Percentiles rank a stretch among this genome's conserved stretches.
phyloP scores from a whole-genome alignment of 1,284 basidiomycete species.

The Malassezia yamatoensis region DNA sequence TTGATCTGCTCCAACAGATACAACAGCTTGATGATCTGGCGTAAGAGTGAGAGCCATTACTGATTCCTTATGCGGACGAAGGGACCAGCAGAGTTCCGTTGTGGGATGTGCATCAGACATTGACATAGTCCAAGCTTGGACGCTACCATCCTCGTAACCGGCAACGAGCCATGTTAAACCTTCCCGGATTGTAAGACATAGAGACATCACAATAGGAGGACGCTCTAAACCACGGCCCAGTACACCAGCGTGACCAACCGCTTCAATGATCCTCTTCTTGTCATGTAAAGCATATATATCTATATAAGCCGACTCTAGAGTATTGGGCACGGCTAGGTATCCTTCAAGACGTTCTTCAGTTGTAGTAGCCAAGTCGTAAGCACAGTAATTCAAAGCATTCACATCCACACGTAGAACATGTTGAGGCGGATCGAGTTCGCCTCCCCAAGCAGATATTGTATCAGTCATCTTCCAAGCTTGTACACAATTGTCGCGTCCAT shows the following conservation, averaged over 20 bases:
- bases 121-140: not conserved
- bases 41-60: not conserved
- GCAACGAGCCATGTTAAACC: not conserved
- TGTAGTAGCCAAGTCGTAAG: constrained; percentile 7
- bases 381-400: constrained; percentile 16
- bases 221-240: not conserved
- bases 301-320: constrained; percentile 13
- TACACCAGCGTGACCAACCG: not conserved
- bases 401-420: not conserved
- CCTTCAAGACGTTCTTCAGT: not conserved
- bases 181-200: not conserved
- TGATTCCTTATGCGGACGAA: constrained; percentile 8
- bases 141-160: constrained; percentile 11
- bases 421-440: not conserved
- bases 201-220: constrained; percentile 10
- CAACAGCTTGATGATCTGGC: not conserved
- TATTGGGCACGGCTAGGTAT: constrained; percentile 9
- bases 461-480: constrained; percentile 10
- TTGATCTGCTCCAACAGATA: constrained; percentile 14
- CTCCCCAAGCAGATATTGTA: not conserved
- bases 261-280: constrained; percentile 5
- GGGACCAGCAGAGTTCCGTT: constrained; percentile 5
- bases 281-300: constrained; percentile 13
- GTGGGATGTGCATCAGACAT: not conserved
- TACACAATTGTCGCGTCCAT: constrained; percentile 12